Conservation (phyloP, 331 rosid species). For the Ulmus americana region DNA sequence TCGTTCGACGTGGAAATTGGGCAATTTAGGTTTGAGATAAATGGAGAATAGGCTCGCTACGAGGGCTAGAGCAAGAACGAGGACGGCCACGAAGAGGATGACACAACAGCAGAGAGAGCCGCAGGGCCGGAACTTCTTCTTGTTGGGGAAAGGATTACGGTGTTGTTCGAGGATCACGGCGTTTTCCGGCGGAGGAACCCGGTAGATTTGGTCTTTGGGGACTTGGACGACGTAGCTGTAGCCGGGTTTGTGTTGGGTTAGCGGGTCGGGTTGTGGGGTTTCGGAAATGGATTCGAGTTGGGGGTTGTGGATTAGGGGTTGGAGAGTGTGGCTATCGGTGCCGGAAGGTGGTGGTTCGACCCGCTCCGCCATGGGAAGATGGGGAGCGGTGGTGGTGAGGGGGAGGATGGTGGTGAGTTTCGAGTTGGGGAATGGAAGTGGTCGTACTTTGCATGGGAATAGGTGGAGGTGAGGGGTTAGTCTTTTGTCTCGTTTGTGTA, state of each 20-base stretch:
- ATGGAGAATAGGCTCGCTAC: constrained; percentile 18
- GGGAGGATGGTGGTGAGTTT: constrained; percentile 11
- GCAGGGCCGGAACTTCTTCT: neutral
- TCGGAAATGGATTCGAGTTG: neutral
- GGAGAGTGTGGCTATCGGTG: neutral
- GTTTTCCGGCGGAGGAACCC: constrained; percentile 35
- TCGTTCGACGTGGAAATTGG: constrained; percentile 27
- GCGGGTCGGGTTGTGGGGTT: neutral
- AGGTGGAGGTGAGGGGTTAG: neutral
- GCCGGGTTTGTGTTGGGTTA: constrained; percentile 3
- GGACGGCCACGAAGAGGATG: constrained; percentile 7
- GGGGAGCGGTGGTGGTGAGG: constrained; percentile 24
- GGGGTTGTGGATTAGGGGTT: neutral
- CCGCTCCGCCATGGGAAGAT: constrained; percentile 45
- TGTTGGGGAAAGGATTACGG: neutral
- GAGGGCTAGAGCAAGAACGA: constrained; percentile 14
- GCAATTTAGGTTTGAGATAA: constrained; percentile 22
- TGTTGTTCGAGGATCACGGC: constrained; percentile 30
- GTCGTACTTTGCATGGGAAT: constrained; percentile 10
- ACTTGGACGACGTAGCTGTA: constrained; percentile 38
- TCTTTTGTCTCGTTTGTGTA: neutral
- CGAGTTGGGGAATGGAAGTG: neutral
- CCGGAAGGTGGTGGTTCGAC: neutral
- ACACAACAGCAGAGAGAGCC: constrained; percentile 22
- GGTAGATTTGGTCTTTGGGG: constrained; percentile 53